A percentile compares a stretch with the other conserved stretches of the same genome.
phyloP scores from a whole-genome alignment of 1,284 basidiomycete genomes.

The Pseudozyma pruni region DNA sequence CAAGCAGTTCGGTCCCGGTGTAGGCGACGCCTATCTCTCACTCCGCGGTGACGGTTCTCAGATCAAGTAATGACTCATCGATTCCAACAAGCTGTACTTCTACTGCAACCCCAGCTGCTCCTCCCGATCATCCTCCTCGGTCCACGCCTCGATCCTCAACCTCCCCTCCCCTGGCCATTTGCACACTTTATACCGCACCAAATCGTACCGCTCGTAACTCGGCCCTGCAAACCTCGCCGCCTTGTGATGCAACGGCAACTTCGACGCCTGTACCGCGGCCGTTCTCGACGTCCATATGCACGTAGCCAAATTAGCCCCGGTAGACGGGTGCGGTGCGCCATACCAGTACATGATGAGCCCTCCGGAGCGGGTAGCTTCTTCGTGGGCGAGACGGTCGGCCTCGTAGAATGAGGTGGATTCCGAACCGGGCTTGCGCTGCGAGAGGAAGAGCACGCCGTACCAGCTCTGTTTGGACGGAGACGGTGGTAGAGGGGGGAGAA shows the following conservation, averaged over 20 bases:
- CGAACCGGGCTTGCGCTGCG: slow-evolving; percentile 34
- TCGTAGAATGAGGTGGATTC: slow-evolving; percentile 51
- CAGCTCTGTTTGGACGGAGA: slow-evolving; percentile 27
- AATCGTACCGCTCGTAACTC: slow-evolving; percentile 53
- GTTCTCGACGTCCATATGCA: slow-evolving; percentile 58
- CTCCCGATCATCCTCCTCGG: slow-evolving; percentile 14
- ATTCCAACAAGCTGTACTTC: not conserved
- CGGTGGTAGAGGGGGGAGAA: slow-evolving; percentile 26
- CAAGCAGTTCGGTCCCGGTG: slow-evolving; percentile 73
- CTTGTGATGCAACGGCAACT: slow-evolving; percentile 43
- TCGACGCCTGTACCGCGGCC: slow-evolving; percentile 38
- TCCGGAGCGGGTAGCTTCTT: slow-evolving; percentile 57
- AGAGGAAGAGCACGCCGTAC: slow-evolving; percentile 64
- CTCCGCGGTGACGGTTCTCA: slow-evolving; percentile 61
- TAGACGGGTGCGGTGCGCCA: slow-evolving; percentile 43
- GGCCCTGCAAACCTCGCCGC: slow-evolving; percentile 42
- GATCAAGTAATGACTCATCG: slow-evolving; percentile 40
- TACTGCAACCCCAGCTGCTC: slow-evolving; percentile 7
- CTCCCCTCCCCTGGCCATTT: slow-evolving; percentile 31
- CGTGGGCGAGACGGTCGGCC: slow-evolving; percentile 57
- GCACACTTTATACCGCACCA: slow-evolving; percentile 49
- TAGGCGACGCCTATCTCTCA: slow-evolving; percentile 62
- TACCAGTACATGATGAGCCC: slow-evolving; percentile 65
- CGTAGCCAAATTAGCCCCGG: slow-evolving; percentile 60
- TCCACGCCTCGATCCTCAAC: slow-evolving; percentile 51